Base-by-base conservation (phyloP, 306 rosid genomes). In the Malus sieversii region DNA sequence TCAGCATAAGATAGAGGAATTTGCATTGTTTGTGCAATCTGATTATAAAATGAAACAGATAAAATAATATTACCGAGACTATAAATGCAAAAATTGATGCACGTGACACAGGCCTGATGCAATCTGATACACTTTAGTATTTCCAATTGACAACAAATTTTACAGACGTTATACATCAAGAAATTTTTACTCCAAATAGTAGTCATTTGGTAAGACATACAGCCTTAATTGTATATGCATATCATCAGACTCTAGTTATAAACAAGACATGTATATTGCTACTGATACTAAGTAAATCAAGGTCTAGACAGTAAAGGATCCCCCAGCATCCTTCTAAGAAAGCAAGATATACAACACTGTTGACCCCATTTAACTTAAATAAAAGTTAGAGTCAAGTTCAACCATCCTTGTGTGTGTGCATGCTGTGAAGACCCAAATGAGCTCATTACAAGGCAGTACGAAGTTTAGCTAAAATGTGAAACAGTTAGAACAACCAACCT, bases 1-100 rank as follows among this genome's bases (percentile, higher is more conserved):
- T 95, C 99, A 0, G 98, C 99, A 71, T 90, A 95, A 66, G 99
- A 90, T 23, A 95, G 81, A 64, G 99, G 99, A 79, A 95, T 87
- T 90, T 92, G 97, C 98, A 95, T 90, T 59, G 99, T 95, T 86
- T 95, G 99, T 23, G 92, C 81, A 63, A 95, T 86, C 99, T 95
- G 88, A 79, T 75, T 57, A 71, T 38, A 57, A 57, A 73, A 78
- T 73, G 73, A 59, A 66, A 77, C 23, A 10, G 32, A 69, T 19
- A 27, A 15, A 57, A 68, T 51, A 60, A 22, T 42, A 83, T 75
- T 53, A 74, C 32, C 51, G 46, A 53, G 68, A 65, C 22, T 60
- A 63, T 72, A 66, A n/a, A 22, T 7, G 46, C 23, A 51, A 32
- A 51, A 33, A 20, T 14, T 62, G 72, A 32, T 6, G 2, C 6